A percentile compares a stretch with the other conserved stretches of the same genome.
These are phyloP conservation scores for Lactifluus rugatus DNA, from an alignment of 768 basidiomycete species.

Conservation along the genomic window DNA sequence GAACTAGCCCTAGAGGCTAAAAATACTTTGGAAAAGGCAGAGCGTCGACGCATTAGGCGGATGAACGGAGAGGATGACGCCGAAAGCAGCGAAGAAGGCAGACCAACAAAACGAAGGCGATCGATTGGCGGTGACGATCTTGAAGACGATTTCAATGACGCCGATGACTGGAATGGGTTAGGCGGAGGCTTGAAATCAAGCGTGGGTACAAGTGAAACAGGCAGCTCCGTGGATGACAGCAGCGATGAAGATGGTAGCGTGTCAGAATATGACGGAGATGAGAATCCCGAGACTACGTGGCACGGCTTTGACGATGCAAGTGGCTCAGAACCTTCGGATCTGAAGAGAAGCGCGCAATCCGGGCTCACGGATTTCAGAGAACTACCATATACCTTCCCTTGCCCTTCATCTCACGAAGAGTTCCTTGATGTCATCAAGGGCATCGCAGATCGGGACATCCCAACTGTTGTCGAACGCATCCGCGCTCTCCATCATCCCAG, in stretches of 20 bases:
- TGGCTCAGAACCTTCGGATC: background rate
- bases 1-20: conserved; percentile 86
- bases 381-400: conserved; percentile 88
- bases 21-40: conserved; percentile 77
- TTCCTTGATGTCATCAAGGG: conserved; percentile 75
- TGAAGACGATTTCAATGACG: conserved; percentile 68
- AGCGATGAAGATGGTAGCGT: conserved; percentile 27
- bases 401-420: conserved; percentile 79
- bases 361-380: conserved; percentile 33
- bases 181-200: conserved; percentile 29
- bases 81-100: conserved; percentile 50
- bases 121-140: conserved; percentile 74
- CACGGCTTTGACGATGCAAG: background rate
- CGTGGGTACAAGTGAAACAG: conserved; percentile 10
- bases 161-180: conserved; percentile 22
- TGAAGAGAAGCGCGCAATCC: background rate
- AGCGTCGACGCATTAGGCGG: conserved; percentile 62
- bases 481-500: conserved; percentile 87
- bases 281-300: conserved; percentile 17
- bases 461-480: conserved; percentile 81
- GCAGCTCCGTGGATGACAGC: conserved; percentile 19
- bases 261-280: conserved; percentile 27
- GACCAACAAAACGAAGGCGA: conserved; percentile 41
- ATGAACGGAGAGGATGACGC: conserved; percentile 75
- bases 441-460: conserved; percentile 61